These are phyloP conservation scores for Ramicandelaber brevisporus DNA, from an alignment of 192 early-diverging fungal genomes.

Conservation along the genomic window DNA sequence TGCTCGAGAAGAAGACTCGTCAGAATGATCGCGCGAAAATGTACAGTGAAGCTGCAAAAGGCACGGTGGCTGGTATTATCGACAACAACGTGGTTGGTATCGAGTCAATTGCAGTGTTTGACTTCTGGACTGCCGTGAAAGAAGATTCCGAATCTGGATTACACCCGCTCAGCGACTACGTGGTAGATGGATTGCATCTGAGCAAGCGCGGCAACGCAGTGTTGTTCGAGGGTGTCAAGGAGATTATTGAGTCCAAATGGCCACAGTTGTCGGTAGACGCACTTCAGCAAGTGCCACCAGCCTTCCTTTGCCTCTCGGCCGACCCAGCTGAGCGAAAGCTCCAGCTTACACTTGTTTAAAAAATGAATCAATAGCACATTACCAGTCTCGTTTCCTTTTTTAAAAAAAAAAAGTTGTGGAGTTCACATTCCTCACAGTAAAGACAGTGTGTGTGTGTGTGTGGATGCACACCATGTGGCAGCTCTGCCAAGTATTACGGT, in stretches of 20 bases:
- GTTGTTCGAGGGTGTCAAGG: slow-evolving; percentile 5
- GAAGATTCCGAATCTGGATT: background rate
- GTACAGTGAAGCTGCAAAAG: slow-evolving; percentile 2
- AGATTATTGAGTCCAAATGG: slow-evolving; percentile 1
- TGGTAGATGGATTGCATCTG: slow-evolving; percentile 10
- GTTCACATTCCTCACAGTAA: no score
- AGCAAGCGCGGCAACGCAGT: slow-evolving; percentile 12
- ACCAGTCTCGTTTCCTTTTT: no score
- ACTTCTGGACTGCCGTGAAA: slow-evolving; percentile 7
- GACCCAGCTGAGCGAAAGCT: background rate
- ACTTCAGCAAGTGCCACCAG: slow-evolving; percentile 5
- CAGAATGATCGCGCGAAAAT: background rate
- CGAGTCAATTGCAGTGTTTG: slow-evolving; percentile 5
- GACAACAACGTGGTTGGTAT: slow-evolving; percentile 2
- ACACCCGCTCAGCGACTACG: slow-evolving; percentile 5
- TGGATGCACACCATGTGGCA: no score
- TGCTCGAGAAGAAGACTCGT: background rate
- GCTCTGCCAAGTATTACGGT: no score
- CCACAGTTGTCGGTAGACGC: slow-evolving; percentile 8
- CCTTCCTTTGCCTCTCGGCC: background rate
- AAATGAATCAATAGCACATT: no score
- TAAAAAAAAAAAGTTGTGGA: no score
- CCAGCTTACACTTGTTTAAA: no score
- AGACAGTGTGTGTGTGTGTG: no score
- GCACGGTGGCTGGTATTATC: slow-evolving; percentile 4